These are phyloP conservation scores for Penicillium hordei DNA, from an alignment of 2,329 filamentous ascomycete species.

Conservation along the genomic window DNA sequence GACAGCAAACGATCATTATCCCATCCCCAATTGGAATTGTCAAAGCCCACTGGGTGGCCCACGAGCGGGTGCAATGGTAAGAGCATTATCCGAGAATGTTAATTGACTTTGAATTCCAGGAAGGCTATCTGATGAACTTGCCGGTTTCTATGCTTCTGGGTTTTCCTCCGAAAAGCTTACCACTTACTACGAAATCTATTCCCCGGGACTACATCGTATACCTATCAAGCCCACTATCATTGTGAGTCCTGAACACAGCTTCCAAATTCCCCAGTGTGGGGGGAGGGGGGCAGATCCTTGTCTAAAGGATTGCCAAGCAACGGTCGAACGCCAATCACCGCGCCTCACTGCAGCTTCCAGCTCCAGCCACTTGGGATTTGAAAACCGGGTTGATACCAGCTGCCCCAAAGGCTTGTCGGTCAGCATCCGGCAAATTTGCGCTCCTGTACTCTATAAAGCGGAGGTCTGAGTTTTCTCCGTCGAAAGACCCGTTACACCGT, in stretches of 20 bases:
- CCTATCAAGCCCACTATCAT: background rate
- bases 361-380: background rate
- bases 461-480: conserved; percentile 11
- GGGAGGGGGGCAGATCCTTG: conserved; percentile 9
- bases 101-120: conserved; percentile 16
- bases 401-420: conserved; percentile 8
- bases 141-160: background rate
- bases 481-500: background rate
- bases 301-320: conserved; percentile 11
- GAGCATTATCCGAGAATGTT: conserved; percentile 6
- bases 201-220: background rate
- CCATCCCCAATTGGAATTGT: background rate
- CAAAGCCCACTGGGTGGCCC: background rate
- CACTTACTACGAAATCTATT: background rate
- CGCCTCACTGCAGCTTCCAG: background rate
- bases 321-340: conserved; percentile 8
- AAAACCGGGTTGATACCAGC: background rate
- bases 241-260: background rate
- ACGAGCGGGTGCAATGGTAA: background rate
- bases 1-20: background rate
- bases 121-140: conserved; percentile 10
- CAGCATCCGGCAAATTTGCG: conserved; percentile 3
- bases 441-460: background rate
- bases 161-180: conserved; percentile 9
- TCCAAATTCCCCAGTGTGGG: conserved; percentile 16